Evolutionary conservation across 352 stramenopile genomes (phyloP).

Genomic region (Phytopythium montanum): DNA sequence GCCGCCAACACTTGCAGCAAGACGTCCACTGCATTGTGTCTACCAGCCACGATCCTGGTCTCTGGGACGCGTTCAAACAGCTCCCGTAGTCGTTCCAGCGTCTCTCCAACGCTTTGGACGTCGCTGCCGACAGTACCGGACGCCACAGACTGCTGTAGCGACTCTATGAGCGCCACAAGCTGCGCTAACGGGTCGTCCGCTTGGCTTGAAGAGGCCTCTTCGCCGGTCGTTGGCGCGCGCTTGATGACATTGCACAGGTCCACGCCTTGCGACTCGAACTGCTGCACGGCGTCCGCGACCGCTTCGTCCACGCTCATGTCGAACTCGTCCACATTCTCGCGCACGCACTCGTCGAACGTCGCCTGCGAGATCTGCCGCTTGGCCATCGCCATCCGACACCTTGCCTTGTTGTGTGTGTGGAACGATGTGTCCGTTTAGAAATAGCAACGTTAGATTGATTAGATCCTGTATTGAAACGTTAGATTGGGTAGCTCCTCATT

Average conservation of each 20-base stretch:
- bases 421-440: background rate
- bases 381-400: constrained; percentile 11
- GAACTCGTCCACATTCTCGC: constrained; percentile 90
- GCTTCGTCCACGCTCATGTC: constrained; percentile 82
- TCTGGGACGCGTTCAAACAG: constrained; percentile 45
- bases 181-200: constrained; percentile 22
- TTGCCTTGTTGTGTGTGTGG: background rate
- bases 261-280: constrained; percentile 86
- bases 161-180: constrained; percentile 25
- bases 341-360: constrained; percentile 89
- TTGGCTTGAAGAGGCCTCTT: background rate
- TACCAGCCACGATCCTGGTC: constrained; percentile 56
- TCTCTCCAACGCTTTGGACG: constrained; percentile 11
- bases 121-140: background rate
- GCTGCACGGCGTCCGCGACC: constrained; percentile 68
- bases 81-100: constrained; percentile 20
- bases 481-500: no score
- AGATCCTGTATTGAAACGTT: constrained; percentile 12
- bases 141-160: constrained; percentile 1
- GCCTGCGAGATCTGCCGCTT: constrained; percentile 80
- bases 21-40: constrained; percentile 49
- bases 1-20: constrained; percentile 22
- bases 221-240: constrained; percentile 7
- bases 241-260: constrained; percentile 87
- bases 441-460: constrained; percentile 5